phyloP scores from a whole-genome alignment of 176 grass and related monocot species.

The Aegilops tauschii region DNA sequence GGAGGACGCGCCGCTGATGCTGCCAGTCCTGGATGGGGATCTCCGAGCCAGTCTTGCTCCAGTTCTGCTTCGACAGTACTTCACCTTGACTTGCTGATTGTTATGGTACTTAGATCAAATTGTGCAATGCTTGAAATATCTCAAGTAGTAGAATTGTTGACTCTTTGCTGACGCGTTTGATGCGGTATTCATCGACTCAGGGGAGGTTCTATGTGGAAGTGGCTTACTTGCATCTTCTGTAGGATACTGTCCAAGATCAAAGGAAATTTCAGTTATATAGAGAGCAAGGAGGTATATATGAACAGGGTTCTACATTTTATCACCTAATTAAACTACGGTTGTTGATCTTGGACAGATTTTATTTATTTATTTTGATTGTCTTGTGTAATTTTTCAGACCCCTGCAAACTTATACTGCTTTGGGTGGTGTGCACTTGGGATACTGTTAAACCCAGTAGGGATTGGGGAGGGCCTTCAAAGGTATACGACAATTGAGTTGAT shows the following conservation, averaged over 20 bases:
- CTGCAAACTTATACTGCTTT: slow-evolving; percentile 51
- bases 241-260: slow-evolving; percentile 46
- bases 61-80: slow-evolving; percentile 51
- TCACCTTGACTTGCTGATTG: background rate
- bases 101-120: background rate
- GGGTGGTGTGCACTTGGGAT: slow-evolving; percentile 71
- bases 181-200: slow-evolving; percentile 38
- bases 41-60: slow-evolving; percentile 43
- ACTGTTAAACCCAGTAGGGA: slow-evolving; percentile 32
- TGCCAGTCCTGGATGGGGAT: slow-evolving; percentile 38
- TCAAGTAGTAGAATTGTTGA: background rate
- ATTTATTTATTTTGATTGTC: background rate
- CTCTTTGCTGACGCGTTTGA: slow-evolving; percentile 21
- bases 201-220: background rate
- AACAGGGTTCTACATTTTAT: background rate
- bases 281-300: slow-evolving; percentile 45
- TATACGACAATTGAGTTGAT: background rate
- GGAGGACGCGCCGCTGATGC: slow-evolving; percentile 22
- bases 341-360: background rate
- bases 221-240: background rate
- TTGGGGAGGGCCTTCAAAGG: slow-evolving; percentile 25
- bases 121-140: background rate
- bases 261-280: slow-evolving; percentile 49
- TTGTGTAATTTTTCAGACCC: slow-evolving; percentile 24
- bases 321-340: background rate